A percentile compares a stretch with the other conserved stretches of the same genome.
These are phyloP conservation scores for Digitaria exilis DNA, from an alignment of 202 grass and related monocot species.

Conservation along the genomic window DNA sequence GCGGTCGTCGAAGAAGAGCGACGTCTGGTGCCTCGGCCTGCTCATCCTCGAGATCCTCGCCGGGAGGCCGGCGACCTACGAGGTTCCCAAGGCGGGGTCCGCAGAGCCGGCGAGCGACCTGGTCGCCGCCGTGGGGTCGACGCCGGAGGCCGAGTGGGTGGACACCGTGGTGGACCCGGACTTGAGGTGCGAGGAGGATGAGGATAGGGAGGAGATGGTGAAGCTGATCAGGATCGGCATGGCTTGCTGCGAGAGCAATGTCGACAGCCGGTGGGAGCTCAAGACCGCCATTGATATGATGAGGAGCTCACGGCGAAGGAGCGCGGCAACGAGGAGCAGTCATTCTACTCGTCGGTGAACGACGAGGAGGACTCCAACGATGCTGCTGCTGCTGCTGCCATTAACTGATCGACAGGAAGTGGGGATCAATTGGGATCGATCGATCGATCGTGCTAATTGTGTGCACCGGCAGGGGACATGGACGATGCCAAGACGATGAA, in stretches of 20 bases:
- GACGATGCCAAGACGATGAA: background rate
- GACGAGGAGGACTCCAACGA: constrained; percentile 39
- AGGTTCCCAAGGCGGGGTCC: background rate
- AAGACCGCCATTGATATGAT: constrained; percentile 62
- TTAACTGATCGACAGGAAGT: background rate
- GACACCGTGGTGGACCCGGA: constrained; percentile 50
- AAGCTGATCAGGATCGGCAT: constrained; percentile 75
- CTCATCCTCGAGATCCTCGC: constrained; percentile 81
- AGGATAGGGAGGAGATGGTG: constrained; percentile 50
- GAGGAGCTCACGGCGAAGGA: constrained; percentile 55
- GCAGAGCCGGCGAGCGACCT: constrained; percentile 32
- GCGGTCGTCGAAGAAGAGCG: constrained; percentile 85
- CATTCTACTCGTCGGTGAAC: constrained; percentile 37
- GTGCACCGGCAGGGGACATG: background rate
- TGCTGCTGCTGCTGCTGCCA: too few species aligned
- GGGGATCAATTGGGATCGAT: background rate
- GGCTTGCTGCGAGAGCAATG: constrained; percentile 64
- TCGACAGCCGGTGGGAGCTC: constrained; percentile 72
- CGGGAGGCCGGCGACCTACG: constrained; percentile 33
- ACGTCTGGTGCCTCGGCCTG: constrained; percentile 83
- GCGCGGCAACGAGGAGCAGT: constrained; percentile 13
- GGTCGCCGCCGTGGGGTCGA: constrained; percentile 27
- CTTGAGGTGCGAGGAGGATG: constrained; percentile 17
- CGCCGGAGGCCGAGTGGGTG: constrained; percentile 51
- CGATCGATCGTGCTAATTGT: too few species aligned